Base-by-base conservation (phyloP, 805 yeast species). In the Candida dendrica region DNA sequence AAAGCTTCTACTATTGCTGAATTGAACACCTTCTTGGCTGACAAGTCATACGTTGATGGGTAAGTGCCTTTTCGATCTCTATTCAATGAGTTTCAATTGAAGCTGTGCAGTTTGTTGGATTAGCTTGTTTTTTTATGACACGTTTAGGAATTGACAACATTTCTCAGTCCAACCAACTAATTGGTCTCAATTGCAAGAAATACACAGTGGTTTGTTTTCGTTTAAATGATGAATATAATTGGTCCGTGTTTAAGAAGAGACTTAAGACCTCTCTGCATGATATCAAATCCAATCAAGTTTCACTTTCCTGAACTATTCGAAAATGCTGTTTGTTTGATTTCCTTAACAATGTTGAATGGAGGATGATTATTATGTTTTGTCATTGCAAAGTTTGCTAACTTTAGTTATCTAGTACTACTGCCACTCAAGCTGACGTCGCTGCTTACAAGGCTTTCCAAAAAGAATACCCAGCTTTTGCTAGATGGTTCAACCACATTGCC, bases 401-500 rank as follows among this genome's bases (percentile, higher is more conserved):
- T 13, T n/a, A 7, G 8, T 13, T 17, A 4, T 32, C 47, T 51
- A 87, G 95, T 72, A 71, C 89, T 57, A 68, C 88, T 61, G 95
- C 96, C 55, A 74, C 97, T 61, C 96, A 88, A 75, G 96, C 96
- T 66, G 98, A 91, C 67, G 98, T 85, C 52, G 68, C 90, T 59
- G 88, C 79, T 61, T 91, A 81, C 91, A 80, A 87, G 78, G 89
- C 96, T 72, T 91, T 81, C 84, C 89, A 89, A 77, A 64, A 76
- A 62, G 71, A 83, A 71, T 91, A 72, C 86, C 96, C 97, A 70
- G 82, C 85, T 71, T 89, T 89, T 66, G 73, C 96, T 66, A 90
- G 98, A 80, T 93, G 97, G 97, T 88, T 84, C 80, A 87, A 87
- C 84, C 97, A 91, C 85, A 84, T 91, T 65, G 93, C 95, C 68